Percentiles rank a stretch among this genome's conserved stretches.
Conservation (phyloP, 192 early-diverging fungal species). For the Blastocladiella britannica region DNA sequence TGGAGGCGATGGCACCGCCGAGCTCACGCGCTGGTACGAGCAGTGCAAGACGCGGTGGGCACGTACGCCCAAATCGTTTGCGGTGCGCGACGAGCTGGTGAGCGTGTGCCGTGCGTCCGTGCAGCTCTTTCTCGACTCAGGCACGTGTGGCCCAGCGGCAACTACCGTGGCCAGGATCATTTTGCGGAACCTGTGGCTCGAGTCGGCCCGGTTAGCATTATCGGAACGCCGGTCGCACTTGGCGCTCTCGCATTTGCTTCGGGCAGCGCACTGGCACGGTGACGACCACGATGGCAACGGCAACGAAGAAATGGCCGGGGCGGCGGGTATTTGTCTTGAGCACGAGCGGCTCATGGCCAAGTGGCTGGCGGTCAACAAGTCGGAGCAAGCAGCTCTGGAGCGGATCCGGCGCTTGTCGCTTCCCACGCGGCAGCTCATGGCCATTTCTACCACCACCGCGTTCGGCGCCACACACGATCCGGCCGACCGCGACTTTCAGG, state of each 20-base stretch:
- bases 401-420: not conserved
- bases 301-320: too few species aligned
- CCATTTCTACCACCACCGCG: slow-evolving; percentile 1
- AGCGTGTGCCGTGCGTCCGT: slow-evolving; percentile 33
- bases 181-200: slow-evolving; percentile 33
- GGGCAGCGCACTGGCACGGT: not conserved
- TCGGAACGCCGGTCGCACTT: not conserved
- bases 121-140: too few species aligned
- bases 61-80: slow-evolving; percentile 27
- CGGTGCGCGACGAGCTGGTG: slow-evolving; percentile 35
- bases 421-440: not conserved
- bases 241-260: not conserved
- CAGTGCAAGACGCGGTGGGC: slow-evolving; percentile 25
- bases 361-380: slow-evolving; percentile 3
- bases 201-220: slow-evolving; percentile 7
- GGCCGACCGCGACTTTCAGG: slow-evolving; percentile 5
- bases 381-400: not conserved
- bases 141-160: slow-evolving; percentile 41
- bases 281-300: too few species aligned
- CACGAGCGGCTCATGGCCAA: slow-evolving; percentile 4
- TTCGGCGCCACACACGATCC: slow-evolving; percentile 7
- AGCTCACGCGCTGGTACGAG: too few species aligned
- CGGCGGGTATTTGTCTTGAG: too few species aligned
- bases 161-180: slow-evolving; percentile 20
- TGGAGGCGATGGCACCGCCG: too few species aligned